These are phyloP conservation scores for Gnomoniopsis smithogilvyi DNA, from an alignment of 2,329 filamentous ascomycete genomes.

Conservation along the genomic window DNA sequence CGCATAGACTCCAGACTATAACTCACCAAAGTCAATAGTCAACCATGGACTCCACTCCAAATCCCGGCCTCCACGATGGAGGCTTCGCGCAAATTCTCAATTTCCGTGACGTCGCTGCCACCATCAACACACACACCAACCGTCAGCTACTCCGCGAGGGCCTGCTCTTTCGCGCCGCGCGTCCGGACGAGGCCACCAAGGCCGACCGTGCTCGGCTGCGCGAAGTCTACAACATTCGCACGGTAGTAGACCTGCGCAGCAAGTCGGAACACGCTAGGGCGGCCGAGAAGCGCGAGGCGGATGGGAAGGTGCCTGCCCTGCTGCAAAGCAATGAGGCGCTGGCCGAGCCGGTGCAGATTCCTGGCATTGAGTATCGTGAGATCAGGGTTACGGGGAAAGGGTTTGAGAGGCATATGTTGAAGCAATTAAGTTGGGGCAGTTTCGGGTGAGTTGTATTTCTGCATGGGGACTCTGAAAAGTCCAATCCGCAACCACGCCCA, in stretches of 20 bases:
- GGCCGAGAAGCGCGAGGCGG: slow-evolving; percentile 55
- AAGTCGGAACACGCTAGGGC: slow-evolving; percentile 74
- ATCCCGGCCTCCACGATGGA: slow-evolving; percentile 13
- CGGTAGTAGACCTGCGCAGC: slow-evolving; percentile 76
- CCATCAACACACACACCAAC: slow-evolving; percentile 58
- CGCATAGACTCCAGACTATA: not conserved
- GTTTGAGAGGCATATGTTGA: slow-evolving; percentile 67
- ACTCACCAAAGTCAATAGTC: not conserved
- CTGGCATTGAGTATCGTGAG: slow-evolving; percentile 59
- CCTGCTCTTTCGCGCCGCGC: slow-evolving; percentile 65
- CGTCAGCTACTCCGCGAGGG: slow-evolving; percentile 51
- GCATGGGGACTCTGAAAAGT: too few species aligned
- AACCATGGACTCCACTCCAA: not conserved
- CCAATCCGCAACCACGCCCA: not conserved
- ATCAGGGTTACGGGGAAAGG: slow-evolving; percentile 72
- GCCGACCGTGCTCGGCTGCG: slow-evolving; percentile 59
- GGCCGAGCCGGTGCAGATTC: slow-evolving; percentile 57
- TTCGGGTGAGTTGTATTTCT: slow-evolving; percentile 53
- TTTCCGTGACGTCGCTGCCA: slow-evolving; percentile 72
- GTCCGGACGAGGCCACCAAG: slow-evolving; percentile 70
- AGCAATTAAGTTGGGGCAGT: slow-evolving; percentile 64
- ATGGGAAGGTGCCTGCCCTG: slow-evolving; percentile 40
- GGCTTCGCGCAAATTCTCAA: slow-evolving; percentile 62
- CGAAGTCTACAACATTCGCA: slow-evolving; percentile 61
- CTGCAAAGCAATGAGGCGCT: slow-evolving; percentile 48